phyloP scores from a whole-genome alignment of 2,329 filamentous ascomycete species.

The Colletotrichum musae region DNA sequence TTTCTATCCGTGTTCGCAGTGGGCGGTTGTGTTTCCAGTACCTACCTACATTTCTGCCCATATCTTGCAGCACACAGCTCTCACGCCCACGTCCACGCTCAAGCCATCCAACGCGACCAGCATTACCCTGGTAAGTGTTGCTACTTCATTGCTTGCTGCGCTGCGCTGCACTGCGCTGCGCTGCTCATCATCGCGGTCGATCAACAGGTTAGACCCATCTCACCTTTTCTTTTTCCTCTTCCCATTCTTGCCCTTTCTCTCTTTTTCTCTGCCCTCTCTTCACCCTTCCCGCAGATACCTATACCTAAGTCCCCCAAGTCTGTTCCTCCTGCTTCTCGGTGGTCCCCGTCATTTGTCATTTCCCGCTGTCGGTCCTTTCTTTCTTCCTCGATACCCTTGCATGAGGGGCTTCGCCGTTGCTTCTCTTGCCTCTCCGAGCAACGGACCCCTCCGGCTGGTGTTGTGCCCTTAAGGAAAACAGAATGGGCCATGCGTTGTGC shows the following conservation, averaged over 20 bases:
- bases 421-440: conserved; percentile 22
- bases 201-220: conserved; percentile 33
- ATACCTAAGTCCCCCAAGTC: conserved; percentile 3
- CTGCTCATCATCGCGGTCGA: conserved; percentile 37
- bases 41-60: not conserved
- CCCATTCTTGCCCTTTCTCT: conserved; percentile 20
- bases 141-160: conserved; percentile 4
- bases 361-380: conserved; percentile 14
- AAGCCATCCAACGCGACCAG: not conserved
- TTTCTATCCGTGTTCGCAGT: conserved; percentile 1
- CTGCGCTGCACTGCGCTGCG: not conserved
- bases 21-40: not conserved
- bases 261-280: conserved; percentile 1
- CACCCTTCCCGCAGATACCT: conserved; percentile 10
- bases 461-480: conserved; percentile 23
- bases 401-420: conserved; percentile 16
- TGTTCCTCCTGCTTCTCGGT: conserved; percentile 6
- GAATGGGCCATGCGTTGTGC: conserved; percentile 24
- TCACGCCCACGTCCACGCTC: not conserved
- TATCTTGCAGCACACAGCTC: conserved; percentile 12
- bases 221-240: conserved; percentile 36
- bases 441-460: conserved; percentile 9
- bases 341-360: conserved; percentile 38
- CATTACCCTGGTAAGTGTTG: conserved; percentile 19
- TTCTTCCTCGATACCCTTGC: conserved; percentile 33